A percentile compares a stretch with the other conserved stretches of the same genome.
Conservation (phyloP, 345 rosid species). For the Eucalyptus melliodora region DNA sequence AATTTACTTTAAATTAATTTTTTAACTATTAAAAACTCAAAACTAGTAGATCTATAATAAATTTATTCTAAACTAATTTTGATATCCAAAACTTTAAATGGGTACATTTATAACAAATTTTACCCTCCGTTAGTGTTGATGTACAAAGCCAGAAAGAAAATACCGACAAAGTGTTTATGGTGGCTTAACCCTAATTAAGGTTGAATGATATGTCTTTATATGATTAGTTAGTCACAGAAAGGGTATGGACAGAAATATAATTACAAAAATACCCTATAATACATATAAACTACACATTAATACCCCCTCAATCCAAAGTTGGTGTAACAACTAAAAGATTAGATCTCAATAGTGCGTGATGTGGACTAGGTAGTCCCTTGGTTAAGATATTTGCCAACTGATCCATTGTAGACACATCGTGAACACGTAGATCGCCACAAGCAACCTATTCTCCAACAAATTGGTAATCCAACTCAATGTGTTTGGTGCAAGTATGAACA, state of each 20-base stretch:
- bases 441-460: neutral
- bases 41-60: too few relatives aligned
- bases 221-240: neutral
- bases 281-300: neutral
- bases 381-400: neutral
- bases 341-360: neutral
- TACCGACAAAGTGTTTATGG: neutral
- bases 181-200: neutral
- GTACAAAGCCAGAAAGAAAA: neutral
- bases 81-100: too few relatives aligned
- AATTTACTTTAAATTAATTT: too few relatives aligned
- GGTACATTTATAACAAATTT: too few relatives aligned
- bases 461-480: neutral
- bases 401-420: neutral
- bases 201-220: neutral
- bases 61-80: too few relatives aligned
- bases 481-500: neutral
- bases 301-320: neutral
- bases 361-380: neutral
- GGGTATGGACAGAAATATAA: neutral
- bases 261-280: too few relatives aligned
- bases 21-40: too few relatives aligned
- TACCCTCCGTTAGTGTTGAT: neutral
- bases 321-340: neutral
- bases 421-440: accelerated